A percentile compares a stretch with the other conserved stretches of the same genome.
Evolutionary conservation across 805 yeast species (phyloP).

Genomic region (Metschnikowia drakensbergensis): DNA sequence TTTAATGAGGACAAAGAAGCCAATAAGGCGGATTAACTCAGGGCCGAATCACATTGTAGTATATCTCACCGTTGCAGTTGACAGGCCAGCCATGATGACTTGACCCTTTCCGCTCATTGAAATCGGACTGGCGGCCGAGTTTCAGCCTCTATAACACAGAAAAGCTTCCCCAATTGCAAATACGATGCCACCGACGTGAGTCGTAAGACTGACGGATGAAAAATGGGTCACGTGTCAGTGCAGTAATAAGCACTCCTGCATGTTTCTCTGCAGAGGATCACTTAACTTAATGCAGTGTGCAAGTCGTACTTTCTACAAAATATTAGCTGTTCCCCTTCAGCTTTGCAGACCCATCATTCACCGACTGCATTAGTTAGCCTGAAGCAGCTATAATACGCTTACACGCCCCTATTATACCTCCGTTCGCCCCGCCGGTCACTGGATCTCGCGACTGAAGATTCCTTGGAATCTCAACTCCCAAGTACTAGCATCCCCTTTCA

Average conservation of each 20-base stretch:
- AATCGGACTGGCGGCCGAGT: no score
- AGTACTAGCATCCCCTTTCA: background rate
- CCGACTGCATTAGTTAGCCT: background rate
- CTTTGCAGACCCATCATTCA: background rate
- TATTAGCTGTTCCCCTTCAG: background rate
- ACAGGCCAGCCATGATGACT: no score
- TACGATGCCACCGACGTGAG: no score
- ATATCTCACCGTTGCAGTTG: no score
- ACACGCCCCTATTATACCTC: background rate
- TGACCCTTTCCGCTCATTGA: no score
- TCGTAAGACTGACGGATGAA: background rate
- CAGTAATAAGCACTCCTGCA: constrained; percentile 4
- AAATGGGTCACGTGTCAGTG: background rate
- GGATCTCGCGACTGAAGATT: background rate
- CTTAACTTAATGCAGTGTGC: background rate
- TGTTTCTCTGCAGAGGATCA: constrained; percentile 1
- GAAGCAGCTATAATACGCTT: background rate
- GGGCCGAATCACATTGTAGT: no score
- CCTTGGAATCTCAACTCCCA: constrained; percentile 1
- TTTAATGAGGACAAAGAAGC: background rate
- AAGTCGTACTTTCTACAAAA: constrained; percentile 3
- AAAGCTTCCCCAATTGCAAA: no score
- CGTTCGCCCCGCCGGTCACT: background rate
- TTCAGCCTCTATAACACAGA: no score
- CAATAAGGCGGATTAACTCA: background rate